A percentile compares a stretch with the other conserved stretches of the same genome.
phyloP scores from a whole-genome alignment of 1,139 yeast genomes.

The Geotrichum carabidarum region DNA sequence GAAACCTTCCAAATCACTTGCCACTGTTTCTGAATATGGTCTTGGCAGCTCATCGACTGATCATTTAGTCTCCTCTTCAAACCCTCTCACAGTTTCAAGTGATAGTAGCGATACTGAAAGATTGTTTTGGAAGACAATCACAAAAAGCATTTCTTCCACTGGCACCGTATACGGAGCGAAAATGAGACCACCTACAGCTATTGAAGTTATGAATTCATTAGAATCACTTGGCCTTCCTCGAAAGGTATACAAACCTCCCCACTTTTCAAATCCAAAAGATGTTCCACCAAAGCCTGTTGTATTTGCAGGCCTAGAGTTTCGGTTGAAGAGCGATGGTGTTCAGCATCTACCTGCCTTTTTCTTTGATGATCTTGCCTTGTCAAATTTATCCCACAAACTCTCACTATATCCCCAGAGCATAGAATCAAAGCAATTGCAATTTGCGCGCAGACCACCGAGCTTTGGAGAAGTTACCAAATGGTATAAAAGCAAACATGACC shows the following conservation, averaged over 20 bases:
- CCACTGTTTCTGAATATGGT: background rate
- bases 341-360: slow-evolving; percentile 26
- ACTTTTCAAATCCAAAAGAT: slow-evolving; percentile 50
- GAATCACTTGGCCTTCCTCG: slow-evolving; percentile 47
- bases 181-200: slow-evolving; percentile 26
- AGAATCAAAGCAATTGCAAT: background rate
- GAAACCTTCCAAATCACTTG: background rate
- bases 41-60: background rate
- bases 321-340: slow-evolving; percentile 35
- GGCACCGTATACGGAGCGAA: slow-evolving; percentile 1
- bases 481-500: slow-evolving; percentile 19
- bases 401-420: background rate
- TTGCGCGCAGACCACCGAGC: slow-evolving; percentile 40
- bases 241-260: slow-evolving; percentile 58
- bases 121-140: background rate
- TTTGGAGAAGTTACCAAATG: slow-evolving; percentile 36
- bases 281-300: slow-evolving; percentile 52
- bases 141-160: background rate
- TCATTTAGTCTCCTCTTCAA: background rate
- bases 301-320: slow-evolving; percentile 63
- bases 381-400: slow-evolving; percentile 7
- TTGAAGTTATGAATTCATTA: slow-evolving; percentile 39
- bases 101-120: background rate
- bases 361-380: slow-evolving; percentile 17
- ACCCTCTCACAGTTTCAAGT: background rate